A percentile compares a stretch with the other conserved stretches of the same genome.
phyloP scores from a whole-genome alignment of 2,329 filamentous ascomycete species.

The Raffaelea ambrosiae region DNA sequence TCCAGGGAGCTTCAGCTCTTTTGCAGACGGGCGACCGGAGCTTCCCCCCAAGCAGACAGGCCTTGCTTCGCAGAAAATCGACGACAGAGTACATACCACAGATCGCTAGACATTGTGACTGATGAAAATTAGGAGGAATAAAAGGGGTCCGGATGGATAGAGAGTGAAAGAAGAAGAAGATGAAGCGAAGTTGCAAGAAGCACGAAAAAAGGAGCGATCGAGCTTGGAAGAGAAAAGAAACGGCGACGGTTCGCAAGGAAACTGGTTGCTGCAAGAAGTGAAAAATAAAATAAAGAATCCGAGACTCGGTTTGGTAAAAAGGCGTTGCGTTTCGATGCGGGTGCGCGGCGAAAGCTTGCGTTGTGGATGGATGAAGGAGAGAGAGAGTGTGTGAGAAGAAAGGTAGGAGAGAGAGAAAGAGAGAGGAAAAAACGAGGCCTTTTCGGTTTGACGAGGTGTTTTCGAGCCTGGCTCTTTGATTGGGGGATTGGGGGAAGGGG shows the following conservation, averaged over 20 bases:
- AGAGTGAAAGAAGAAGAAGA: not conserved
- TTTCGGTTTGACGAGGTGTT: conserved; percentile 22
- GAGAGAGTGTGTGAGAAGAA: conserved; percentile 1
- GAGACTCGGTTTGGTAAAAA: not conserved
- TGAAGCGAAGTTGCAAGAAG: conserved; percentile 4
- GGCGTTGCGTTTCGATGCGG: conserved; percentile 8
- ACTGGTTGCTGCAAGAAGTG: not conserved
- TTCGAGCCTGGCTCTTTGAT: conserved; percentile 20
- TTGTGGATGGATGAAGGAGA: conserved; percentile 8
- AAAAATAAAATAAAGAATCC: not conserved
- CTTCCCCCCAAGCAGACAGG: not conserved
- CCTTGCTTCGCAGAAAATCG: not conserved
- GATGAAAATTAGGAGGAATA: conserved; percentile 2
- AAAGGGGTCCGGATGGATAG: not conserved
- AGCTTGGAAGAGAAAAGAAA: not conserved
- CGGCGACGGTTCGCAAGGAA: not conserved
- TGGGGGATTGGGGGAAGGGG: conserved; percentile 11
- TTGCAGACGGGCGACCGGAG: not conserved
- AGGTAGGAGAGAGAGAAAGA: conserved; percentile 1
- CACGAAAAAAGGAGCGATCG: not conserved
- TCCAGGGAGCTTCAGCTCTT: not conserved
- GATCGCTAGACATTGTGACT: conserved; percentile 13
- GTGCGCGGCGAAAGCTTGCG: conserved; percentile 1
- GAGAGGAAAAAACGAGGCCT: conserved; percentile 13
- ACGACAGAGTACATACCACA: conserved; percentile 10